Evolutionary conservation across 2,329 filamentous ascomycete species (phyloP), one percentile per base, ranked within the genome.

Genomic region (Exophiala calicioides): DNA sequence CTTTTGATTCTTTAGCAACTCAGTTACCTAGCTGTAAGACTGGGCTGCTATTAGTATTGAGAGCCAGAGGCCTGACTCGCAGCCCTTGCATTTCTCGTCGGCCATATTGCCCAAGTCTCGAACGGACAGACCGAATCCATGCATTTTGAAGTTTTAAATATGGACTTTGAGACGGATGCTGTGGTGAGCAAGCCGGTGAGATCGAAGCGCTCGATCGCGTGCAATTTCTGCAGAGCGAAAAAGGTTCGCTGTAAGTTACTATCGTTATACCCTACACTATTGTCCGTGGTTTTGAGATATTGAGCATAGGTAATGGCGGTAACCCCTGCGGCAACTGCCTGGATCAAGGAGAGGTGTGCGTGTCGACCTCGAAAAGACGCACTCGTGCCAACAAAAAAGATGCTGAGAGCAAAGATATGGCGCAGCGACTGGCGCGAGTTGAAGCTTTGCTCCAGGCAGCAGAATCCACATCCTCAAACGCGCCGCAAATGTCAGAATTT

Each of bases 151-250:
- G 18, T 37, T n/a, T 37, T 24, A 9, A 33, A 4, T 3, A 33
- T 33, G 30, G 12, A 33, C n/a, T 18, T 10, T 15, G n/a, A 33
- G 10, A 33, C 16, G 30, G 30, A 33, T 8, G 19, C 16, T 16
- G 15, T 18, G 10, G 15, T 33, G 30, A 5, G 15, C 15, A 33
- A 33, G 19, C 30, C 30, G 2, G n/a, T 8, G 13, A 33, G 13
- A 18, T 13, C 13, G 19, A 33, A 33, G 30, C 30, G 34, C n/a
- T 37, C 21, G 6, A 23, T 40, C 23, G 37, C 37, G 7, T 40
- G 37, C 24, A 29, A 40, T 29, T 40, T 9, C 24, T 40, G 37
- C 23, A 29, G 37, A 6, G 9, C 9, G 37, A 40, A 40, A 40
- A 40, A 40, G 23, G 24, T 40, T 8, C 37, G 37, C 24, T 40